Evolutionary conservation across 2,329 filamentous ascomycete genomes (phyloP).

Genomic region (Colletotrichum tanaceti): DNA sequence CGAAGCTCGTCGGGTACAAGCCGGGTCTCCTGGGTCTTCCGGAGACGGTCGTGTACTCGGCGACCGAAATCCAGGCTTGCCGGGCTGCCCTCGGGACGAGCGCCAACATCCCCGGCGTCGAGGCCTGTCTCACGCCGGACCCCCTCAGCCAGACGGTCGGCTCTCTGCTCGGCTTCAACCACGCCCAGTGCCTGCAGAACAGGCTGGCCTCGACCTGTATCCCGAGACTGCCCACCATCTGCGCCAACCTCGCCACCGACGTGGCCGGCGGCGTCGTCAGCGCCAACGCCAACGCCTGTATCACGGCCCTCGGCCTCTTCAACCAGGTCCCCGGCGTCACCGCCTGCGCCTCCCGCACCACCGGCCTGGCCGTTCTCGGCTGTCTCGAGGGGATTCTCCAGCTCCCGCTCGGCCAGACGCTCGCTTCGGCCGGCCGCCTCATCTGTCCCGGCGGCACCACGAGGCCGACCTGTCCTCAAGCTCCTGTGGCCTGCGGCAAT

Average conservation of each 20-base stretch:
- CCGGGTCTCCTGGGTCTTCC: too few species aligned
- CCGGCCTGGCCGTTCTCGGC: too few species aligned
- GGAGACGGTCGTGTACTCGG: too few species aligned
- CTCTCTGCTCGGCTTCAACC: background rate
- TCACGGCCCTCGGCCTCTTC: slow-evolving; percentile 3
- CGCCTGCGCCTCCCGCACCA: too few species aligned
- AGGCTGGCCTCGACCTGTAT: background rate
- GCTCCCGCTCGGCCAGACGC: background rate
- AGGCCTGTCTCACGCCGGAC: background rate
- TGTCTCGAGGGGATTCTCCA: slow-evolving; percentile 11
- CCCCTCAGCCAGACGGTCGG: too few species aligned
- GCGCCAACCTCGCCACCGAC: background rate
- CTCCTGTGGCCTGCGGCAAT: slow-evolving; percentile 6
- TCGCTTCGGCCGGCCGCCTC: background rate
- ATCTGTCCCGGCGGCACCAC: slow-evolving; percentile 11
- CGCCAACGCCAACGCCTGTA: background rate
- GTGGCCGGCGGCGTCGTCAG: background rate
- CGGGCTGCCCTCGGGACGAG: background rate
- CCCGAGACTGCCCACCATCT: background rate
- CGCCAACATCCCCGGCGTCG: background rate
- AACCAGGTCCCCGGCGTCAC: background rate
- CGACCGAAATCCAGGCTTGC: background rate
- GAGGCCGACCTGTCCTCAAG: background rate
- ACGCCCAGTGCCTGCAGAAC: background rate
- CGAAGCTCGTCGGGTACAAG: background rate